These are phyloP conservation scores for Penicillium sp. DNA, from an alignment of 2,329 filamentous ascomycete genomes.

Conservation along the genomic window DNA sequence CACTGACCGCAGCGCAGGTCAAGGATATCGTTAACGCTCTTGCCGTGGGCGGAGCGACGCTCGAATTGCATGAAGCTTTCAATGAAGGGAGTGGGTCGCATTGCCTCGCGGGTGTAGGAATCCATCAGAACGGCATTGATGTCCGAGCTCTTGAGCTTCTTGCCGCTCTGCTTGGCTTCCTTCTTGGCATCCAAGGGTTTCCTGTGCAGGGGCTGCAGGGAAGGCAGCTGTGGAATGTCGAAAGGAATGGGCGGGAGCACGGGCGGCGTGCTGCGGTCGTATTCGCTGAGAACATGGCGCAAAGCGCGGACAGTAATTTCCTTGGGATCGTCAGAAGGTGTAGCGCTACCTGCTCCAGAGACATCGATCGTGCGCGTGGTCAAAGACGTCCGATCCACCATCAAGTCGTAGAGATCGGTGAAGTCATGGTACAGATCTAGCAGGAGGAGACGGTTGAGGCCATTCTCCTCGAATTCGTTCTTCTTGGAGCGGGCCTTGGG, in stretches of 20 bases:
- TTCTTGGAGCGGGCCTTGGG: conserved; percentile 91
- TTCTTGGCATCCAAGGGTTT: conserved; percentile 71
- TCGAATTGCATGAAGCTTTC: conserved; percentile 53
- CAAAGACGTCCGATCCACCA: conserved; percentile 76
- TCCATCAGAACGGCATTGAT: conserved; percentile 74
- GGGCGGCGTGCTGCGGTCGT: conserved; percentile 83
- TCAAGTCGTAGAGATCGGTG: conserved; percentile 80
- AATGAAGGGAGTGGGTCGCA: conserved; percentile 50
- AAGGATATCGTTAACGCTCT: conserved; percentile 47
- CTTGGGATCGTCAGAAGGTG: conserved; percentile 43
- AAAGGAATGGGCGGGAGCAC: conserved; percentile 91
- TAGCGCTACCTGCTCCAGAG: conserved; percentile 54
- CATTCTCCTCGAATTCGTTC: conserved; percentile 82
- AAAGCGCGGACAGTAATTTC: conserved; percentile 70
- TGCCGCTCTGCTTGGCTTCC: conserved; percentile 69
- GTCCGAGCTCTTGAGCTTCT: conserved; percentile 77
- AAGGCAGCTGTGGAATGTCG: conserved; percentile 78
- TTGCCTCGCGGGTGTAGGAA: conserved; percentile 77
- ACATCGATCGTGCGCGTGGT: conserved; percentile 79
- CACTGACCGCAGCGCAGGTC: conserved; percentile 54
- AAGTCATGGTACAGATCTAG: conserved; percentile 83
- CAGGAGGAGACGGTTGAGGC: conserved; percentile 81
- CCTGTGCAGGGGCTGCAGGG: conserved; percentile 64
- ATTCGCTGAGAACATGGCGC: conserved; percentile 79
- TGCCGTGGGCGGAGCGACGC: conserved; percentile 46